These are phyloP conservation scores for Paraglomus brasilianum DNA, from an alignment of 192 early-diverging fungal species.

Conservation along the genomic window DNA sequence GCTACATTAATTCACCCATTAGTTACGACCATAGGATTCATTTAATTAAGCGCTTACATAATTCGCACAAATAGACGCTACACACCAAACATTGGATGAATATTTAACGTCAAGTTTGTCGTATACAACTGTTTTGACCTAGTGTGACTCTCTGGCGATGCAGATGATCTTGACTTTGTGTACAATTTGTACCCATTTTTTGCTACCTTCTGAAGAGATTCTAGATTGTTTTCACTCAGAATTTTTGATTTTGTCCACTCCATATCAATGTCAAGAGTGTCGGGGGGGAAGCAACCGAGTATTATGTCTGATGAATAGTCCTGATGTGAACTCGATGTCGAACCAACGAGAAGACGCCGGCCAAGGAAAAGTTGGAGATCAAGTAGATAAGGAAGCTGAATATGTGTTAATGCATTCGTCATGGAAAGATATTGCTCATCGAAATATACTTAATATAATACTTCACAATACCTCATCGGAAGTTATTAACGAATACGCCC, in stretches of 20 bases:
- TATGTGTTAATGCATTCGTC: slow-evolving; percentile 16
- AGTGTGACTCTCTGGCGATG: slow-evolving; percentile 82
- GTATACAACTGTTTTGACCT: slow-evolving; percentile 82
- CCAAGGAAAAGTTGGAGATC: slow-evolving; percentile 93
- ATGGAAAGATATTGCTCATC: not conserved
- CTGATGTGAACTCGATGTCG: slow-evolving; percentile 29
- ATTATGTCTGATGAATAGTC: slow-evolving; percentile 81
- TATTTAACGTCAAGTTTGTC: slow-evolving; percentile 57
- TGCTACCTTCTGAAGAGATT: slow-evolving; percentile 63
- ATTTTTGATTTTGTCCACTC: slow-evolving; percentile 72
- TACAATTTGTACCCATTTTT: slow-evolving; percentile 88
- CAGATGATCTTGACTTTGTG: slow-evolving; percentile 73
- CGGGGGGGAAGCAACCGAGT: slow-evolving; percentile 72
- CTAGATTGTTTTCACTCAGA: slow-evolving; percentile 59
- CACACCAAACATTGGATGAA: slow-evolving; percentile 76
- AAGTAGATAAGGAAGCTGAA: slow-evolving; percentile 75
- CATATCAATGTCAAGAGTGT: slow-evolving; percentile 65
- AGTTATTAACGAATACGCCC: slow-evolving; percentile 87
- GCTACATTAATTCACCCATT: slow-evolving; percentile 3
- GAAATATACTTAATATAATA: not conserved
- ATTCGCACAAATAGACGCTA: not conserved
- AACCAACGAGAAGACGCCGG: slow-evolving; percentile 58
- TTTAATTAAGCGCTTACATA: not conserved
- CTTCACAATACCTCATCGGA: slow-evolving; percentile 63
- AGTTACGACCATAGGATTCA: not conserved